These are phyloP conservation scores for Corchorus olitorius DNA, from an alignment of 345 rosid species.

Conservation along the genomic window DNA sequence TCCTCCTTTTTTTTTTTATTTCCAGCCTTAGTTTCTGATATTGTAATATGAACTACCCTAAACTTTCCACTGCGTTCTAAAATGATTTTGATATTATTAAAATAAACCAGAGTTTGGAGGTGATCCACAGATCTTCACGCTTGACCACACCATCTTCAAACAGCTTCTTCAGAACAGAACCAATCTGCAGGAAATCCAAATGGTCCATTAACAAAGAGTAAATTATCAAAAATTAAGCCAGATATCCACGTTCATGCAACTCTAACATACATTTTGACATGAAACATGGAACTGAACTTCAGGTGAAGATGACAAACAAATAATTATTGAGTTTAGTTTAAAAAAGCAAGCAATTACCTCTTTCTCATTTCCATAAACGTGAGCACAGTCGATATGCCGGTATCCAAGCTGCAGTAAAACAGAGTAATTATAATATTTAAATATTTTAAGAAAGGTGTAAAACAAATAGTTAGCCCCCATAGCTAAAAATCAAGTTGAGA, in stretches of 20 bases:
- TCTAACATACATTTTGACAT: no score
- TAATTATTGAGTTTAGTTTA: not conserved
- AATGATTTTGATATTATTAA: not conserved
- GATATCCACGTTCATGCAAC: no score
- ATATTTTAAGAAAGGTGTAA: not conserved
- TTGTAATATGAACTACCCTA: not conserved
- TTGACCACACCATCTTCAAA: slow-evolving; percentile 69
- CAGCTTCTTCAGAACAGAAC: slow-evolving; percentile 56
- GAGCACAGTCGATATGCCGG: slow-evolving; percentile 47
- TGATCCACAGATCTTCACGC: slow-evolving; percentile 67
- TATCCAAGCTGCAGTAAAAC: slow-evolving; percentile 37
- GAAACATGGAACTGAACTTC: not conserved
- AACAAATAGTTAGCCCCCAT: not conserved
- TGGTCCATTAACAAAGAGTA: no score
- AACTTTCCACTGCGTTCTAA: not conserved
- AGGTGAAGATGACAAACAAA: not conserved
- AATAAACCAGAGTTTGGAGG: slow-evolving; percentile 72
- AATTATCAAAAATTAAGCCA: no score
- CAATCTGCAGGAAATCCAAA: slow-evolving; percentile 43
- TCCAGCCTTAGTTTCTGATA: no score
- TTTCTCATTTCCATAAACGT: slow-evolving; percentile 40
- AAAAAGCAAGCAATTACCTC: slow-evolving; percentile 28
- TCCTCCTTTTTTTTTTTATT: no score
- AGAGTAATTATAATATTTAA: not conserved
- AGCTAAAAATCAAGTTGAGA: not conserved